Conservation (phyloP, 441 rosid species). For the Adansonia grandidieri region DNA sequence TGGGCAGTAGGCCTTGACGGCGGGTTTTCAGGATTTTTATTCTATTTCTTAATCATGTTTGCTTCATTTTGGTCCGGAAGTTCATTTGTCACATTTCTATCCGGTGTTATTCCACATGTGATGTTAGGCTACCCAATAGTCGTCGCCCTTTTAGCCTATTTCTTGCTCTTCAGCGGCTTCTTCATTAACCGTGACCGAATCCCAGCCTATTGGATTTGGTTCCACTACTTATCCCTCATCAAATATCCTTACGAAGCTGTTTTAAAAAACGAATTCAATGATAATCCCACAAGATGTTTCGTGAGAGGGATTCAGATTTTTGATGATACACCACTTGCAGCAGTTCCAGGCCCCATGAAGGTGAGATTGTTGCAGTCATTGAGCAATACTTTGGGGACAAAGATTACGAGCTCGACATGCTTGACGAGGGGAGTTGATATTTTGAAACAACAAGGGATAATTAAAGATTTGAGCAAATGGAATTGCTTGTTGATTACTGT, state of each 20-base stretch:
- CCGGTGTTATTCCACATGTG: constrained; percentile 76
- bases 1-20: constrained; percentile 86
- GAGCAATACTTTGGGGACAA: constrained; percentile 51
- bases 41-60: constrained; percentile 57
- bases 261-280: constrained; percentile 61
- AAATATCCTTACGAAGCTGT: constrained; percentile 85
- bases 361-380: constrained; percentile 44
- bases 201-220: constrained; percentile 84
- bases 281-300: constrained; percentile 59
- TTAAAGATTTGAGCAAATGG: constrained; percentile 72
- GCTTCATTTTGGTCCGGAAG: constrained; percentile 84
- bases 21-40: constrained; percentile 58
- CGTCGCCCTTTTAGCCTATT: constrained; percentile 74
- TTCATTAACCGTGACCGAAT: constrained; percentile 75
- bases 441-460: constrained; percentile 53
- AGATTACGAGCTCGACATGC: constrained; percentile 68
- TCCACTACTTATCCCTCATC: constrained; percentile 76
- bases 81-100: constrained; percentile 80
- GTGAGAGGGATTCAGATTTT: constrained; percentile 72
- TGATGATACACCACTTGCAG: constrained; percentile 66
- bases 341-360: constrained; percentile 48
- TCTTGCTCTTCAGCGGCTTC: constrained; percentile 83
- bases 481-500: constrained; percentile 70
- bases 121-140: constrained; percentile 81
- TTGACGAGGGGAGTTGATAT: constrained; percentile 70